Conservation (phyloP, 2,329 filamentous ascomycete species). For the Aureobasidium sp. region DNA sequence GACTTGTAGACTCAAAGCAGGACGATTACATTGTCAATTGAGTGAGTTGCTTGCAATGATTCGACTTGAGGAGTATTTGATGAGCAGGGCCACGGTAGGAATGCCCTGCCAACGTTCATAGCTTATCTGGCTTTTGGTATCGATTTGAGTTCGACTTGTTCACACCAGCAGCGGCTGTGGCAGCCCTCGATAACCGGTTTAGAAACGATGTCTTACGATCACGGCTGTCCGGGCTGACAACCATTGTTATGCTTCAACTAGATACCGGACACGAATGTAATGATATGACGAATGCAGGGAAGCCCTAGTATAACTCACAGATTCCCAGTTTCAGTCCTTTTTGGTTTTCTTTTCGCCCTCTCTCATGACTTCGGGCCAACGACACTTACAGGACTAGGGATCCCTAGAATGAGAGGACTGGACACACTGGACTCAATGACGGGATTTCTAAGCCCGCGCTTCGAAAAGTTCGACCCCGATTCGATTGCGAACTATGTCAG, state of each 20-base stretch:
- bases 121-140: neutral
- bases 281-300: neutral
- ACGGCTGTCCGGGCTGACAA: neutral
- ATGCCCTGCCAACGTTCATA: neutral
- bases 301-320: neutral
- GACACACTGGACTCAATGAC: slow-evolving; percentile 8
- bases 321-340: neutral
- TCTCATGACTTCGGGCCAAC: neutral
- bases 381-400: neutral
- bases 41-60: neutral
- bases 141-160: neutral
- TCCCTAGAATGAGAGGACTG: neutral
- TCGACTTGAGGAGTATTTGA: neutral
- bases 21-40: neutral
- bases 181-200: neutral
- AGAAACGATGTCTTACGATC: neutral
- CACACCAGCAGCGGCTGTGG: neutral
- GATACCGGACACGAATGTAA: neutral
- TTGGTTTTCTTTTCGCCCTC: neutral
- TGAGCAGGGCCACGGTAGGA: too few species aligned
- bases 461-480: neutral
- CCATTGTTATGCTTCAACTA: neutral
- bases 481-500: neutral
- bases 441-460: neutral
- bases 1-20: neutral